Conservation (phyloP, 441 rosid genomes). For the Populus tomentosa region DNA sequence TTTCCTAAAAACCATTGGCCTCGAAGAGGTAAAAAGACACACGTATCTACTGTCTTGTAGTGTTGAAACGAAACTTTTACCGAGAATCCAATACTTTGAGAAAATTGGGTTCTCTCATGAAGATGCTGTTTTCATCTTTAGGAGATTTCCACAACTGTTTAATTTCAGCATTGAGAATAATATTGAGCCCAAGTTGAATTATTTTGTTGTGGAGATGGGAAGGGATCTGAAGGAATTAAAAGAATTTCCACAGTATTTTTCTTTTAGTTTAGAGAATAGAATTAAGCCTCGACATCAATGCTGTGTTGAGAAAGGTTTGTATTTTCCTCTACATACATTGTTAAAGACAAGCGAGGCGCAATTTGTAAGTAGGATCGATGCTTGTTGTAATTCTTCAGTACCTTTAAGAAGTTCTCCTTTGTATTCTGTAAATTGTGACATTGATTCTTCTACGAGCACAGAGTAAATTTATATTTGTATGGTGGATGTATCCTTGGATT, state of each 20-base stretch:
- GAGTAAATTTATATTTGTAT: conserved; percentile 5
- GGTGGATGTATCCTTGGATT: conserved; percentile 12
- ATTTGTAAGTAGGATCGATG: conserved; percentile 53
- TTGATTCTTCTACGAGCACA: conserved; percentile 25
- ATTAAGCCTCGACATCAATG: conserved; percentile 70
- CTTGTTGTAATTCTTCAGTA: conserved; percentile 59
- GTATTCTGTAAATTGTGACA: conserved; percentile 39
- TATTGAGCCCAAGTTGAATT: conserved; percentile 61
- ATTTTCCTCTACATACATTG: conserved; percentile 57
- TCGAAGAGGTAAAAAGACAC: conserved; percentile 54
- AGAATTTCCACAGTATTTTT: conserved; percentile 80
- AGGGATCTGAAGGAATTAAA: conserved; percentile 70
- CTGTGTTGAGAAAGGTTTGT: conserved; percentile 66
- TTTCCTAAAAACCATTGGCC: conserved; percentile 77
- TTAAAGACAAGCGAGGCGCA: conserved; percentile 56
- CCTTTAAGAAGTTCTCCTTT: conserved; percentile 55
- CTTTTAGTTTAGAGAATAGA: conserved; percentile 81
- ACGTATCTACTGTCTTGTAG: conserved; percentile 72
- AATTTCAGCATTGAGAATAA: conserved; percentile 66
- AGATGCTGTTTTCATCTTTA: conserved; percentile 53
- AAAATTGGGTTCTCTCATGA: conserved; percentile 56
- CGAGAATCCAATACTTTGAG: conserved; percentile 59
- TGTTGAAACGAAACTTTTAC: conserved; percentile 66
- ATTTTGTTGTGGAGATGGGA: conserved; percentile 72
- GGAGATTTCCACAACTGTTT: conserved; percentile 75